Base-by-base conservation (phyloP, 768 basidiomycete species). In the Trametopsis cervina region DNA sequence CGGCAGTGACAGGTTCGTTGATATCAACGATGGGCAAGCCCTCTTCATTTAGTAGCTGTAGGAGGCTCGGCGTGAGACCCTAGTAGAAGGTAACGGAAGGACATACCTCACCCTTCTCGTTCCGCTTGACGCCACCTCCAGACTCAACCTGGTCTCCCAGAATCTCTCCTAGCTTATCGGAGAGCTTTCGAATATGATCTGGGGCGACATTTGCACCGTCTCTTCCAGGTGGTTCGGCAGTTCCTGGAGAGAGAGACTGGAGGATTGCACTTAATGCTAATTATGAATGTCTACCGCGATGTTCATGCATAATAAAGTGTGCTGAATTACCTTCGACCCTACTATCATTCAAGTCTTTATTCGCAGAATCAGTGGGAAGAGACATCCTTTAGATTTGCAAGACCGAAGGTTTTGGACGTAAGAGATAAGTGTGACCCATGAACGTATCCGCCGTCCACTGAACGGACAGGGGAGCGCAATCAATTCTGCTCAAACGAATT, bases 11-110 rank as follows among this genome's bases (percentile, higher is more conserved):
- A 36, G 78, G 79, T 58, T 90, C 88, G 24, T 73, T 75, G 48
- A 90, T 82, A 29, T 90, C 88, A 51, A 89, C 71, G 52, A 90
- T 83, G 10, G 87, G 87, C 33, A 86, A 74, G 2, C 85, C 86
- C 41, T 90, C 86, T 57, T 88, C 85, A 57, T 85, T 85, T 35
- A 83, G 56, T 44, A 83, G 69, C 86, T 89, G 51, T 5, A 57
- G 21, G 5, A 39, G 4, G 7, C 40, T 21, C 38, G 22, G 10
- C 52, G 29, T 33, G 29, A 33, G 29, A 33, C 29, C 15, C 9
- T 7, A 15, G 29, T 7, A 7, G 15, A 7, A 33, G 29, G 15
- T 33, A 15, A 33, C 29, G 7, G 29, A 33, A 33, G 15, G 56
- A 68, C 76, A 56, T 69, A 85, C 86, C 77, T 86, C 78, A 72